Conservation (phyloP, 805 yeast genomes). For the Saccharomycopsis fermentans region DNA sequence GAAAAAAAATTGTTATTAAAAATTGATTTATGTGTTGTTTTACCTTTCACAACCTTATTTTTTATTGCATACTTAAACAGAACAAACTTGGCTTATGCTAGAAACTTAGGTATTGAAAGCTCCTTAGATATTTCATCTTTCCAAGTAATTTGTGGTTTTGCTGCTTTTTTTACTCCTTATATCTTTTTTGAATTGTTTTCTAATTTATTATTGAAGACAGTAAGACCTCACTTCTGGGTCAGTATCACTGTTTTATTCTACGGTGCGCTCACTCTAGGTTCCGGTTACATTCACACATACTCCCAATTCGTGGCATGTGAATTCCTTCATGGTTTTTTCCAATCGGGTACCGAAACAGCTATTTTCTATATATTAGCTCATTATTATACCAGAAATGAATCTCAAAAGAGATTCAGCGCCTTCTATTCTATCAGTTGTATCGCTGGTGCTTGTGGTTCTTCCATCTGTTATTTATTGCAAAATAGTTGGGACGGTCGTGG, state of each 20-base stretch:
- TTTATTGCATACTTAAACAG: constrained; percentile 64
- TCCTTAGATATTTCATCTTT: constrained; percentile 45
- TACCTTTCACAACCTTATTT: constrained; percentile 59
- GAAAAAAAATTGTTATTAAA: constrained; percentile 48
- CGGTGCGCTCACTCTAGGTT: constrained; percentile 53
- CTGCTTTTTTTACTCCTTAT: constrained; percentile 65
- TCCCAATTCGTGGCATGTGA: constrained; percentile 55
- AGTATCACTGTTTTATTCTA: constrained; percentile 46
- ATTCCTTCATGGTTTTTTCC: constrained; percentile 55
- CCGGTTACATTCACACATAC: constrained; percentile 52
- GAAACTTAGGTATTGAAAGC: constrained; percentile 47
- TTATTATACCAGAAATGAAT: constrained; percentile 55
- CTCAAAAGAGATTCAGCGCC: constrained; percentile 58
- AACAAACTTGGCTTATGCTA: constrained; percentile 67
- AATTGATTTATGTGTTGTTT: constrained; percentile 55
- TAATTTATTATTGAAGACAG: constrained; percentile 46
- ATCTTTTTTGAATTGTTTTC: constrained; percentile 56
- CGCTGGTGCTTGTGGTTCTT: constrained; percentile 72
- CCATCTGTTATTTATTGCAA: constrained; percentile 50
- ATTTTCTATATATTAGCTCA: constrained; percentile 60
- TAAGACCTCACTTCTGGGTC: constrained; percentile 59
- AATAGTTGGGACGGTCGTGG: constrained; percentile 31
- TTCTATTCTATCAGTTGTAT: constrained; percentile 58
- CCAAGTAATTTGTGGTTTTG: constrained; percentile 54
- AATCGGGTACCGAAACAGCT: constrained; percentile 67